Evolutionary conservation across 2,329 filamentous ascomycete genomes (phyloP), one percentile per base, ranked within the genome.

Genomic region (Trichoderma endophyticum): DNA sequence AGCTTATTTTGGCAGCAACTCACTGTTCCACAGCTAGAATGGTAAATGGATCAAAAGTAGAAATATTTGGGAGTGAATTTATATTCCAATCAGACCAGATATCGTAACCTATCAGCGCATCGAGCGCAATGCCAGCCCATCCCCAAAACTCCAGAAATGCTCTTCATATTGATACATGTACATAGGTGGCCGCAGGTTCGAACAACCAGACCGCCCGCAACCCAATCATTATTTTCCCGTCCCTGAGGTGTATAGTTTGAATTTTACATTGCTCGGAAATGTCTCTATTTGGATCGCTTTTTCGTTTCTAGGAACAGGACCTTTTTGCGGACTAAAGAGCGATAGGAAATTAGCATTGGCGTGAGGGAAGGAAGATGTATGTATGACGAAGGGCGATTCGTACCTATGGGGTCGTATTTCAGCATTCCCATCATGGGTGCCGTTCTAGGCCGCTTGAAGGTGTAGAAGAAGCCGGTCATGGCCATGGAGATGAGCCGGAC

Each of bases 401-500:
- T 90, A 97, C 93, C 92, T 75, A 99, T 95, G 56, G 96, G 96
- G 81, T 99, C 96, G 84, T 99, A 99, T 86, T 99, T 99, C 78
- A 99, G 86, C 94, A 99, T 96, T 85, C 94, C 97, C 84, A 99
- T 89, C 71, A 97, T 95, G 59, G 92, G 87, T 74, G 94, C 88
- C 34, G 89, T 88, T 77, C 96, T 91, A 14, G 94, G 95, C 72
- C 97, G 91, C 77, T 92, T 88, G 82, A 97, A 90, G 69, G 94
- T 97, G 83, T 95, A 95, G 87, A 95, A 99, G 88, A 94, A 99
- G 79, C 96, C 96, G 30, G 96, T 99, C 92, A 97, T 92, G 81
- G 96, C 96, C 96, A 99, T 99, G 75, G 94, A 97, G 82, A 99
- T 87, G 76, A 99, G 92, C 81, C 96, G 95, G 82, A 98, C 95